Evolutionary conservation across 2,329 filamentous ascomycete species (phyloP).

Genomic region (Herpomyces periplanetae): DNA sequence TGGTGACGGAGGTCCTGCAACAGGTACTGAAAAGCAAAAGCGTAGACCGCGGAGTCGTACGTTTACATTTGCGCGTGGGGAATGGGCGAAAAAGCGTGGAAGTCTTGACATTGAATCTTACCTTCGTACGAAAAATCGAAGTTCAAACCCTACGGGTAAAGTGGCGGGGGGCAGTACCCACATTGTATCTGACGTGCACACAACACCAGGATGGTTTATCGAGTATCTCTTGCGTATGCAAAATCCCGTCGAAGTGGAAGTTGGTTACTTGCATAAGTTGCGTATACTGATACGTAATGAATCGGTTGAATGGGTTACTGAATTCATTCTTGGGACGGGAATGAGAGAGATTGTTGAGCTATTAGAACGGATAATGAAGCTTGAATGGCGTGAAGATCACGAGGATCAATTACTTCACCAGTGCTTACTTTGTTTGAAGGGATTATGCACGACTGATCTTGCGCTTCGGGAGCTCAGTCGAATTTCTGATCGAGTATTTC

Average conservation of each 20-base stretch:
- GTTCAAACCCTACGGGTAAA: conserved; percentile 19
- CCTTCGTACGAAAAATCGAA: conserved; percentile 33
- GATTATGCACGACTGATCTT: conserved; percentile 55
- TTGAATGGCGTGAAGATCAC: conserved; percentile 96
- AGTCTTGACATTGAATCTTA: conserved; percentile 18
- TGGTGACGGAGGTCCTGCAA: conserved; percentile 10
- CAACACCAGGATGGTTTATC: conserved; percentile 47
- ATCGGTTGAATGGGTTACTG: conserved; percentile 75
- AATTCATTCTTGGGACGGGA: conserved; percentile 53
- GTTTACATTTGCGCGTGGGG: conserved; percentile 44
- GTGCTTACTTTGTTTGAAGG: conserved; percentile 65
- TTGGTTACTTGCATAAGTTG: conserved; percentile 80
- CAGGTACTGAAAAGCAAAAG: conserved; percentile 8
- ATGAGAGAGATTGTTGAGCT: conserved; percentile 67
- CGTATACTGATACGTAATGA: conserved; percentile 64
- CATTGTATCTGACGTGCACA: conserved; percentile 27
- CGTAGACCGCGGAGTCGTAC: conserved; percentile 23
- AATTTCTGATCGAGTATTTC: conserved; percentile 45
- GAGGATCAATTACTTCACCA: conserved; percentile 78
- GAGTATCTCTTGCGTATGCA: conserved; percentile 40
- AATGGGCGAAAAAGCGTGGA: no score
- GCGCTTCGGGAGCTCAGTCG: conserved; percentile 43
- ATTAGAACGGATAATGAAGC: conserved; percentile 58
- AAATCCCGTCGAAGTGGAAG: conserved; percentile 46
- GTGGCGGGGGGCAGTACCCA: conserved; percentile 16